Percentiles rank a stretch among this genome's conserved stretches.
Evolutionary conservation across 352 stramenopile genomes (phyloP).

Genomic region (Phytophthora nicotianae): DNA sequence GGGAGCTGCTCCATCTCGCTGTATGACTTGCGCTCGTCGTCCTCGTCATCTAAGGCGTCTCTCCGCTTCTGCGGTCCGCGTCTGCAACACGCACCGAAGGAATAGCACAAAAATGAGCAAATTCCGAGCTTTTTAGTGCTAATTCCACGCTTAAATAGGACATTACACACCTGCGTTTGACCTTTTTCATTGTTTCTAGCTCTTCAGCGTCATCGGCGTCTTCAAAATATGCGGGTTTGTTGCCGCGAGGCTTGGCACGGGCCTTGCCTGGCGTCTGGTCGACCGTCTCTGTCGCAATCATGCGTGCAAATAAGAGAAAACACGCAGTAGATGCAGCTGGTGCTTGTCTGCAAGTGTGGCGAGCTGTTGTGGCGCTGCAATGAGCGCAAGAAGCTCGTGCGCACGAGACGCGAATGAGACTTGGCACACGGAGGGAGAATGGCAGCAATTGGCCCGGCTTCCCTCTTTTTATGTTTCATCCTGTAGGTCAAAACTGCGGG

Average conservation of each 20-base stretch:
- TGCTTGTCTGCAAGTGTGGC: not conserved
- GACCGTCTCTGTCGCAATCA: conserved; percentile 22
- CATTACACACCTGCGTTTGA: conserved; percentile 42
- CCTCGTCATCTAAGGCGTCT: conserved; percentile 35
- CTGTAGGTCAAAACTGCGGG: not conserved
- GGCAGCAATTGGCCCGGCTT: conserved; percentile 25
- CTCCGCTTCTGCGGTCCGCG: conserved; percentile 62
- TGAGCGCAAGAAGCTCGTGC: conserved; percentile 13
- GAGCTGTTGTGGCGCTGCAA: conserved; percentile 6
- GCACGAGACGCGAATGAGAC: conserved; percentile 15
- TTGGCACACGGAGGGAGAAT: conserved; percentile 31
- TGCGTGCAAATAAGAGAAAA: not conserved
- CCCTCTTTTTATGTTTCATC: conserved; percentile 21
- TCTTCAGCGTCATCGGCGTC: conserved; percentile 24
- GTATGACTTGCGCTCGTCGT: conserved; percentile 19
- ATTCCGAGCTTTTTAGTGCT: not conserved
- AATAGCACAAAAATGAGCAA: conserved; percentile 13
- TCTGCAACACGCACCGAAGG: conserved; percentile 24
- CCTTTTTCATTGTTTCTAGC: conserved; percentile 36
- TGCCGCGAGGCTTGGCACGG: conserved; percentile 27
- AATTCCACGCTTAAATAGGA: conserved; percentile 2
- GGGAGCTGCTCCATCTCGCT: conserved; percentile 27
- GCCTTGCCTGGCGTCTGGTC: conserved; percentile 7
- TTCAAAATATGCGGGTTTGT: conserved; percentile 23
- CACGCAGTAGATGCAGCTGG: conserved; percentile 3